Evolutionary conservation across 139 green algal genomes (phyloP), one percentile per base, ranked within the genome.

Genomic region (Trebouxia sp.): DNA sequence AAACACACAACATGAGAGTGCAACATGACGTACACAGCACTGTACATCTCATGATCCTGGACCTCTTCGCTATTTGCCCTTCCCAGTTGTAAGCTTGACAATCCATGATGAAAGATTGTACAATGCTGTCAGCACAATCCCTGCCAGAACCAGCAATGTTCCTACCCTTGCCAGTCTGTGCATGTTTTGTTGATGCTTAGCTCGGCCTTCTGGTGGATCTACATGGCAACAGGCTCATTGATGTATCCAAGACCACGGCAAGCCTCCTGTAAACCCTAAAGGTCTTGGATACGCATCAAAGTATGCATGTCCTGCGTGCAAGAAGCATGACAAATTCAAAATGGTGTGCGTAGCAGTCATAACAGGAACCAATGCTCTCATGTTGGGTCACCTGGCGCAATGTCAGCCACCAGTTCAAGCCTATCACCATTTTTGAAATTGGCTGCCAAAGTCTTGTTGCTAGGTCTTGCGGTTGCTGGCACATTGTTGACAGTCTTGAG

Each of bases 161-260:
- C 58, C 58, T 30, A 37, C n/a, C 58, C 58, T 42, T 69, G 58
- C 58, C 58, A 69, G 22, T 6, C 38, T 67, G 55, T 67, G 38
- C 55, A 5, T 69, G 2, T 69, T 43, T 28, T 37, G 41, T 69
- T 69, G 58, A 69, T 43, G 58, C 58, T 24, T 69, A 10, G 28
- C 58, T 69, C 58, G 58, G 58, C 58, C 58, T 69, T 69, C 58
- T 69, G 58, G 58, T 69, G 58, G 58, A 69, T 69, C 58, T 69
- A 69, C 58, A 69, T 69, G 58, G 58, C 58, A 69, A 41, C 58
- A 69, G 58, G 42, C 58, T 69, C 58, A 69, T 39, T 69, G 58
- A 69, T 69, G 58, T 69, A 69, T 69, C 58, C 58, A 69, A 69
- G 58, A 69, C 58, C 58, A 69, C 42, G 58, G 58, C 58, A 69